Evolutionary conservation across 202 grass and related monocot species (phyloP).

Genomic region (Zizania palustris): DNA sequence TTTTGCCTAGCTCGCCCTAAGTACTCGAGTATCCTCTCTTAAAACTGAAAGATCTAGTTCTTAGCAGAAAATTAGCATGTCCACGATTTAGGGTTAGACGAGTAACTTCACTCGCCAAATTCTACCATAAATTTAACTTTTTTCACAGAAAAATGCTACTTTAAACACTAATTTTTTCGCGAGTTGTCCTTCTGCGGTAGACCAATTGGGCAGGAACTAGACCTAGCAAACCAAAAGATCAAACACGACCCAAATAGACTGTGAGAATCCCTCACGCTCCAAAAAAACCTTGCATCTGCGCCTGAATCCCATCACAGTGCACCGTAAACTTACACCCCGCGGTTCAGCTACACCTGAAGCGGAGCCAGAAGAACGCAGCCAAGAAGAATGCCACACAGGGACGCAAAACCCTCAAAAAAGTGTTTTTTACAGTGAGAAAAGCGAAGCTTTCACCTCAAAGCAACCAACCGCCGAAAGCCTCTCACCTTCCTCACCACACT

Average conservation of each 20-base stretch:
- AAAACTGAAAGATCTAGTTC: not conserved
- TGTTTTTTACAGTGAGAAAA: conserved; percentile 35
- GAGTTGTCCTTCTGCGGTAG: conserved; percentile 1
- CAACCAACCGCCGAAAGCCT: conserved; percentile 43
- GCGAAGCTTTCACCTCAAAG: conserved; percentile 36
- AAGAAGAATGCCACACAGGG: conserved; percentile 17
- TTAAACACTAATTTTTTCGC: conserved; percentile 1
- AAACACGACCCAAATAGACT: not conserved
- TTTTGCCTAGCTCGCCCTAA: not conserved
- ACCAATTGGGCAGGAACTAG: not conserved
- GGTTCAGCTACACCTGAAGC: not conserved
- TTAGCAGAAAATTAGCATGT: conserved; percentile 4
- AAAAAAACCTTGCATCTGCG: conserved; percentile 28
- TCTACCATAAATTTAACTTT: not conserved
- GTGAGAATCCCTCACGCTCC: not conserved
- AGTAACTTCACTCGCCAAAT: conserved; percentile 1
- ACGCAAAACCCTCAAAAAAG: conserved; percentile 2
- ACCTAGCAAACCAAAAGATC: not conserved
- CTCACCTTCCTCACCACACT: conserved; percentile 43
- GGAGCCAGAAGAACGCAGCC: not conserved
- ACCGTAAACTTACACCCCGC: not conserved
- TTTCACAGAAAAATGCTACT: not conserved
- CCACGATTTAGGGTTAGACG: not conserved
- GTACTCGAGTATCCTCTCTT: not conserved
- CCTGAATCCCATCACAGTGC: not conserved